Evolutionary conservation across 1,284 basidiomycete genomes (phyloP).

Genomic region (Coriolopsis trogii): DNA sequence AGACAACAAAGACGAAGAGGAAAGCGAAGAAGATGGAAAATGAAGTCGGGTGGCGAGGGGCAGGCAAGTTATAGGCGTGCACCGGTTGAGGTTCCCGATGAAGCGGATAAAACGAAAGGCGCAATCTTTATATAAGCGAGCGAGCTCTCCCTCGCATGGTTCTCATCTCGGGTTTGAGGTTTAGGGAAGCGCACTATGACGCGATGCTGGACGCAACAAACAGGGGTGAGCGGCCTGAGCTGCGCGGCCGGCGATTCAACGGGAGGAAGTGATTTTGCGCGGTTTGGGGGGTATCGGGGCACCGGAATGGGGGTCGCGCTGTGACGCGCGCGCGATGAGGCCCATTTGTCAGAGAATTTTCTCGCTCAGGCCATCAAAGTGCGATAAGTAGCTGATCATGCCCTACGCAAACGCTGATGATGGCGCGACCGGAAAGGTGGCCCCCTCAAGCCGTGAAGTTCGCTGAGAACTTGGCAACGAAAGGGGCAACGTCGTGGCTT

Average conservation of each 20-base stretch:
- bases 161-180: constrained; percentile 2
- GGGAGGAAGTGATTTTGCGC: constrained; percentile 23
- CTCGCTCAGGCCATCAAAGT: constrained; percentile 9
- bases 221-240: constrained; percentile 3
- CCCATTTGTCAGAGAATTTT: neutral
- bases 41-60: neutral
- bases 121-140: constrained; percentile 13
- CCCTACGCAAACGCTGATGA: neutral
- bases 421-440: neutral
- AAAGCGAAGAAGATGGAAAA: neutral
- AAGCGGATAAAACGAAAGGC: constrained; percentile 1
- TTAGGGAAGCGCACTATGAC: constrained; percentile 19
- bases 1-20: neutral
- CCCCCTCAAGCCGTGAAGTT: neutral
- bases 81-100: constrained; percentile 12
- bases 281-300: constrained; percentile 5
- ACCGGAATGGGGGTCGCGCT: neutral
- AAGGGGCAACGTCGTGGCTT: neutral
- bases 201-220: constrained; percentile 12
- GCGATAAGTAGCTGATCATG: neutral
- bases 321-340: constrained; percentile 1
- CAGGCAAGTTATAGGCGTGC: constrained; percentile 10
- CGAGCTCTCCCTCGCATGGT: no score
- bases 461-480: neutral
- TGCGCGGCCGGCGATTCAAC: constrained; percentile 18